These are phyloP conservation scores for Pulveroboletus sp. DNA, from an alignment of 768 basidiomycete genomes.

Conservation along the genomic window DNA sequence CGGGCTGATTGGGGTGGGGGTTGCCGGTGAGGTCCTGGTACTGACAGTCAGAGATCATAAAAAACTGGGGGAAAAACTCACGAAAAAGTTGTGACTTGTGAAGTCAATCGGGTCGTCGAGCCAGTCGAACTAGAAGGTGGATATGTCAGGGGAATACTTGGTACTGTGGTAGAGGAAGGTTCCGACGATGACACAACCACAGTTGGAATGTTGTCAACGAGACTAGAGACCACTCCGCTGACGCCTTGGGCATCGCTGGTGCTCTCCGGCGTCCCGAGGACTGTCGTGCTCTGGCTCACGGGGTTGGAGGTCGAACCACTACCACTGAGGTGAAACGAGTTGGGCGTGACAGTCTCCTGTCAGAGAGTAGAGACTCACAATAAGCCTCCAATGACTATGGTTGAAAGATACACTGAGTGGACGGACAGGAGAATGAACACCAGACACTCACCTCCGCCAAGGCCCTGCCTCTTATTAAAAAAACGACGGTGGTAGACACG, in stretches of 20 bases:
- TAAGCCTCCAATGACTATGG: conserved; percentile 15
- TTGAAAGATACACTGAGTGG: background rate
- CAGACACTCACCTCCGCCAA: conserved; percentile 25
- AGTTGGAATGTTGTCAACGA: conserved; percentile 12
- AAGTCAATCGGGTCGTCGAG: conserved; percentile 16
- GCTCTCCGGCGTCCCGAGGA: conserved; percentile 1
- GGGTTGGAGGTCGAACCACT: conserved; percentile 2
- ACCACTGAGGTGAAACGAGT: conserved; percentile 11
- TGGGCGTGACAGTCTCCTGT: background rate
- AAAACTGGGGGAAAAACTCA: conserved; percentile 10
- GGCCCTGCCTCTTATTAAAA: conserved; percentile 25
- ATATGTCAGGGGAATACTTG: conserved; percentile 18
- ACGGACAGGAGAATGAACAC: background rate
- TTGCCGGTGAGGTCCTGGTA: conserved; percentile 9
- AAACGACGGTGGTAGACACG: conserved; percentile 15
- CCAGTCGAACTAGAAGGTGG: conserved; percentile 25
- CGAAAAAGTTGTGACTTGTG: conserved; percentile 8
- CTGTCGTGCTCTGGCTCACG: background rate
- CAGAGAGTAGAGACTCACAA: conserved; percentile 15
- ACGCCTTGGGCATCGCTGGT: background rate
- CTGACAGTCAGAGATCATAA: background rate
- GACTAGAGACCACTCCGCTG: conserved; percentile 15
- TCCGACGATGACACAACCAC: conserved; percentile 13
- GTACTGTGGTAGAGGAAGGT: conserved; percentile 11
- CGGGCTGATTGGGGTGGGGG: conserved; percentile 7